These are phyloP conservation scores for Pythium scleroteichum DNA, from an alignment of 352 stramenopile genomes.

Conservation along the genomic window DNA sequence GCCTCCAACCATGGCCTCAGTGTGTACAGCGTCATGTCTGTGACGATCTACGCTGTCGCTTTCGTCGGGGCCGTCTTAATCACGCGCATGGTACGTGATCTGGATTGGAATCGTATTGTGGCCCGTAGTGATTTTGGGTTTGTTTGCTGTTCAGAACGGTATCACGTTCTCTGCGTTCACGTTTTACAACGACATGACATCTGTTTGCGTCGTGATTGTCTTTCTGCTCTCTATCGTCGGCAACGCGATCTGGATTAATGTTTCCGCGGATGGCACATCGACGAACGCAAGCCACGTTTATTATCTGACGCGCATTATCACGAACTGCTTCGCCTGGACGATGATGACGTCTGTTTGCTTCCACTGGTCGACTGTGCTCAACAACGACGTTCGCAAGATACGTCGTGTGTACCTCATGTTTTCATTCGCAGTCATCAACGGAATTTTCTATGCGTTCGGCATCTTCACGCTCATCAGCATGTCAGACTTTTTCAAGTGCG, in stretches of 20 bases:
- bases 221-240: constrained; percentile 72
- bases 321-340: constrained; percentile 75
- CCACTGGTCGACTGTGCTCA: constrained; percentile 79
- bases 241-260: constrained; percentile 83
- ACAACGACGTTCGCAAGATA: constrained; percentile 60
- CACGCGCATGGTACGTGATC: constrained; percentile 64
- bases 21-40: constrained; percentile 87
- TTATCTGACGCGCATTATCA: constrained; percentile 70
- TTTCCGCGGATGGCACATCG: constrained; percentile 49
- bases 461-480: constrained; percentile 74
- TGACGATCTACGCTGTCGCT: constrained; percentile 79
- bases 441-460: constrained; percentile 61
- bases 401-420: constrained; percentile 57
- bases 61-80: constrained; percentile 75
- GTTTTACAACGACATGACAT: constrained; percentile 89
- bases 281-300: constrained; percentile 67
- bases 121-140: no score
- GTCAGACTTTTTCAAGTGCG: constrained; percentile 81
- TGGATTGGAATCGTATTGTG: no score
- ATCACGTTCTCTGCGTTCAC: constrained; percentile 71
- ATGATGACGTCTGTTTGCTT: constrained; percentile 89
- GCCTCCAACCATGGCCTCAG: constrained; percentile 46
- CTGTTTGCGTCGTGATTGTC: constrained; percentile 70
- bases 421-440: constrained; percentile 64
- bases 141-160: constrained; percentile 56